A percentile compares a stretch with the other conserved stretches of the same genome.
These are phyloP conservation scores for Claviceps monticola DNA, from an alignment of 2,329 filamentous ascomycete species.

Conservation along the genomic window DNA sequence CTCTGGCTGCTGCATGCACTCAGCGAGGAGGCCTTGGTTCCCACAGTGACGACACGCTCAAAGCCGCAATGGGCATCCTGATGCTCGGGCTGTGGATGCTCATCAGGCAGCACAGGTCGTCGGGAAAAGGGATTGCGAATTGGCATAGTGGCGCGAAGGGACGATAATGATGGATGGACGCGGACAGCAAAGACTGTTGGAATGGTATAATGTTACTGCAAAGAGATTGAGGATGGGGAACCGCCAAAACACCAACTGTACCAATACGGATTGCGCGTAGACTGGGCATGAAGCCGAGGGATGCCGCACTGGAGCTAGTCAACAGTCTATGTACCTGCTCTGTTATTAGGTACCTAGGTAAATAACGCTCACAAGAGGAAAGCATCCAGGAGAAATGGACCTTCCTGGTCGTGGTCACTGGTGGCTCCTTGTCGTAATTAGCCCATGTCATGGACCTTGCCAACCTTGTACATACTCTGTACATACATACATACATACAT, in stretches of 20 bases:
- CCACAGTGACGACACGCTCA: constrained; percentile 48
- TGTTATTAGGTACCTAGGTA: background rate
- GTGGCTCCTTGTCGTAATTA: too few species aligned
- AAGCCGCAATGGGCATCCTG: constrained; percentile 27
- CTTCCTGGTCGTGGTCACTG: too few species aligned
- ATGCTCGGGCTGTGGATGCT: constrained; percentile 35
- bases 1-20: constrained; percentile 47
- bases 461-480: background rate
- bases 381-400: background rate
- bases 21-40: constrained; percentile 46
- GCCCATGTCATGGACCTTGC: too few species aligned
- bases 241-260: background rate
- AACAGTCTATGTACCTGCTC: too few species aligned
- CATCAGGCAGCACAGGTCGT: constrained; percentile 42
- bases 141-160: constrained; percentile 33
- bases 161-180: background rate
- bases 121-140: constrained; percentile 61
- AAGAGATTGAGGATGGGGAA: background rate
- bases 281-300: background rate
- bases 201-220: background rate
- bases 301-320: background rate
- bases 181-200: background rate
- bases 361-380: background rate
- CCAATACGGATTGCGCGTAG: background rate
- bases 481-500: too few species aligned